A percentile compares a stretch with the other conserved stretches of the same genome.
Evolutionary conservation across 768 basidiomycete genomes (phyloP).

Genomic region (Porpolomopsis calyptriformis): DNA sequence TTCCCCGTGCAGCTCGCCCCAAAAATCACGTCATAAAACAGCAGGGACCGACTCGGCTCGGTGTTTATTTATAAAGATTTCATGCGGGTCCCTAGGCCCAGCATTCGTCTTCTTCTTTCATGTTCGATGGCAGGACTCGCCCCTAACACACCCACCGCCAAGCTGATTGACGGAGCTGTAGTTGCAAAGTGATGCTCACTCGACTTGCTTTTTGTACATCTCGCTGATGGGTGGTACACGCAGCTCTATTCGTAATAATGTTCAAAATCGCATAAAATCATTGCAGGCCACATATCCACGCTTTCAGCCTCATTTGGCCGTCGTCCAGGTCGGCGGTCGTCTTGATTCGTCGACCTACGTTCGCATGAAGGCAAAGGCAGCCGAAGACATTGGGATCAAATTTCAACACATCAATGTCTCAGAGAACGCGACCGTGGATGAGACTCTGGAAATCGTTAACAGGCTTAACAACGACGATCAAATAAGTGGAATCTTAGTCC

Average conservation of each 20-base stretch:
- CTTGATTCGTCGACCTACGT: slow-evolving; percentile 89
- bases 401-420: slow-evolving; percentile 71
- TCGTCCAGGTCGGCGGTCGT: slow-evolving; percentile 89
- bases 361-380: slow-evolving; percentile 96
- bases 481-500: slow-evolving; percentile 87
- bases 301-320: slow-evolving; percentile 82
- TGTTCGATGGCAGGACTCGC: not conserved
- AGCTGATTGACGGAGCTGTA: slow-evolving; percentile 72
- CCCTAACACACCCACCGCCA: slow-evolving; percentile 18
- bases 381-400: slow-evolving; percentile 85
- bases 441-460: slow-evolving; percentile 67
- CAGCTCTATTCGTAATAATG: slow-evolving; percentile 72
- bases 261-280: slow-evolving; percentile 57
- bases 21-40: not conserved
- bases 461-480: slow-evolving; percentile 74
- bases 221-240: slow-evolving; percentile 9
- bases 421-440: slow-evolving; percentile 58
- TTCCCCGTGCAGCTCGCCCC: too few species aligned
- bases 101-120: not conserved
- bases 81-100: not conserved
- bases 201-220: slow-evolving; percentile 1
- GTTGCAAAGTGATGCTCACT: slow-evolving; percentile 60
- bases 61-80: not conserved
- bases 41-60: not conserved
- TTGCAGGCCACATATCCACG: slow-evolving; percentile 65